Conservation (phyloP, 345 rosid species). For the Corymbia maculata region DNA sequence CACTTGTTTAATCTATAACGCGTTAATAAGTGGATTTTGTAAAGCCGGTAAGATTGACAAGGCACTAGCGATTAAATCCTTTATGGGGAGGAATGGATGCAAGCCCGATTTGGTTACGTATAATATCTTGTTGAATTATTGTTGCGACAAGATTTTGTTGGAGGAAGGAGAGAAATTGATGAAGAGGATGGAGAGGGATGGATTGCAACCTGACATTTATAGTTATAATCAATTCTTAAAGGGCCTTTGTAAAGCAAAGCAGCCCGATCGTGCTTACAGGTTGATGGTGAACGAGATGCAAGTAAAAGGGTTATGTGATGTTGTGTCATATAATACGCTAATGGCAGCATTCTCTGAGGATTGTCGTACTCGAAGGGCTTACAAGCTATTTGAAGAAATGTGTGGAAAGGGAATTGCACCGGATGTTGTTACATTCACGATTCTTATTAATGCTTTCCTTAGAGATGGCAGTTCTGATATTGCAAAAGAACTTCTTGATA, state of each 20-base stretch:
- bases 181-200: slow-evolving; percentile 57
- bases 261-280: slow-evolving; percentile 39
- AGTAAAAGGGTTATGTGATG: slow-evolving; percentile 62
- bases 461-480: slow-evolving; percentile 43
- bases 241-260: slow-evolving; percentile 57
- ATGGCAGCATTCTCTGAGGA: slow-evolving; percentile 52
- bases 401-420: slow-evolving; percentile 41
- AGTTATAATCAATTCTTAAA: slow-evolving; percentile 82
- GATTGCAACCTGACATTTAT: slow-evolving; percentile 67
- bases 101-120: slow-evolving; percentile 70
- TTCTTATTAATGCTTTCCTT: slow-evolving; percentile 66
- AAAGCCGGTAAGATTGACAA: slow-evolving; percentile 61
- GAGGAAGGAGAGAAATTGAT: slow-evolving; percentile 54
- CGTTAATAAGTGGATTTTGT: slow-evolving; percentile 77
- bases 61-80: slow-evolving; percentile 60
- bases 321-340: slow-evolving; percentile 73
- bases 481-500: slow-evolving; percentile 61
- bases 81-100: slow-evolving; percentile 66
- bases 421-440: slow-evolving; percentile 71
- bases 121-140: slow-evolving; percentile 70
- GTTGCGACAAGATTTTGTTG: slow-evolving; percentile 49
- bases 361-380: slow-evolving; percentile 34
- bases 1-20: slow-evolving; percentile 55
- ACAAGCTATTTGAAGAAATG: slow-evolving; percentile 69
- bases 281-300: slow-evolving; percentile 58